Base-by-base conservation (phyloP, 2,329 filamentous ascomycete genomes). In the Fusarium pseudograminearum region DNA sequence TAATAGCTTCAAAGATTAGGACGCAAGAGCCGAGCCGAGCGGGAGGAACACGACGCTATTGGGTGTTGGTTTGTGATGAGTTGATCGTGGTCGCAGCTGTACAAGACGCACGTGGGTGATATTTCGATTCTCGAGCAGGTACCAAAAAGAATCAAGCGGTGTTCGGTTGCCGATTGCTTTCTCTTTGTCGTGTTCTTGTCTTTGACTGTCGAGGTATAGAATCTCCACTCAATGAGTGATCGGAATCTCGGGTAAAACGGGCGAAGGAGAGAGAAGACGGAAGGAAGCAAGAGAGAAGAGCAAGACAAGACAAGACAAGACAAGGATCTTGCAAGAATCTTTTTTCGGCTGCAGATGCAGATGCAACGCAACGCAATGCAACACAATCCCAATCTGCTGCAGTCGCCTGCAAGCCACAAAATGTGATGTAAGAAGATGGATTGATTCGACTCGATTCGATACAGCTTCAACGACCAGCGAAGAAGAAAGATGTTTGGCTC, bases 31-130 rank as follows among this genome's bases (percentile, higher is more conserved):
- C 62, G 71, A 70, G 71, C 68, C 65, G 68, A 72, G 71, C 57
- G 63, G 61, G 70, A 74, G 69, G 70, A 48, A 64, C 48, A 61
- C 45, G 51, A 62, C 53, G 65, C 71, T 61, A 75, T 75, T 75
- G 73, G 48, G 73, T 51, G 68, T 58, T 64, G 31, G 57, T 44
- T 7, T 66, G 73, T 75, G 73, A 75, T 73, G 57, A 74, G 63
- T 63, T 57, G 41, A 58, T 42, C 51, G 40, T 57, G 72, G 70
- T 62, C 64, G 71, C 73, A 75, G 73, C 55, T 69, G 54, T 54
- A 64, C 57, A 61, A 54, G n/a, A 54, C 56, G 62, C 73, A 75
- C 73, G 73, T 73, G 73, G 60, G 60, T 57, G 67, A 70, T 52
- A 20, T 26, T 47, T 38, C 47, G 12, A 30, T 20, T 16, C 48